Evolutionary conservation across 2,329 filamentous ascomycete species (phyloP).

Genomic region (Ophiosphaerella herpotricha): DNA sequence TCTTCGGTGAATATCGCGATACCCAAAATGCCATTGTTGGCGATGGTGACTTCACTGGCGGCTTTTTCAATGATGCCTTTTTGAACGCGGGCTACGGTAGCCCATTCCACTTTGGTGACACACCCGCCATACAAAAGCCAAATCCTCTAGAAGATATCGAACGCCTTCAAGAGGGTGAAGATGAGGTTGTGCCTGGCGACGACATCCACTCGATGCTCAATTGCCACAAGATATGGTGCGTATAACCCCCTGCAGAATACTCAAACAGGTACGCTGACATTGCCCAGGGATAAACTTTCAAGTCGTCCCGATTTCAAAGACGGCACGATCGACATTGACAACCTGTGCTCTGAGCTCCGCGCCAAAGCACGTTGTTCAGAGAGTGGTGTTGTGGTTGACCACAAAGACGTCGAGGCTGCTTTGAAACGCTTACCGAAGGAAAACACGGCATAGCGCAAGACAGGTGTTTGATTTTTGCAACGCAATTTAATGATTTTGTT

Average conservation of each 20-base stretch:
- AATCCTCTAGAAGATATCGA: conserved; percentile 81
- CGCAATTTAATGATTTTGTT: not conserved
- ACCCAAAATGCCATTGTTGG: conserved; percentile 79
- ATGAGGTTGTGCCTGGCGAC: conserved; percentile 63
- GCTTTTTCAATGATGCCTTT: conserved; percentile 76
- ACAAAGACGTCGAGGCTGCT: conserved; percentile 79
- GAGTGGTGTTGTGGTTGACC: conserved; percentile 83
- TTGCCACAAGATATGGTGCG: conserved; percentile 93
- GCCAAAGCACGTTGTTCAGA: conserved; percentile 96
- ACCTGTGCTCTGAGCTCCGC: conserved; percentile 87
- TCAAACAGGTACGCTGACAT: conserved; percentile 36
- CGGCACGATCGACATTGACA: conserved; percentile 92
- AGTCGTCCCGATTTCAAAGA: conserved; percentile 84
- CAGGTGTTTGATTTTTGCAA: not conserved
- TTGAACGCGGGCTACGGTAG: conserved; percentile 76
- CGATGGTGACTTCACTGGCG: conserved; percentile 70
- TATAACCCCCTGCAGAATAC: conserved; percentile 13
- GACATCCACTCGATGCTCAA: conserved; percentile 70
- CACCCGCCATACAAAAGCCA: conserved; percentile 52
- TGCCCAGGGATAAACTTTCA: conserved; percentile 82
- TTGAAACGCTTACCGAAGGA: conserved; percentile 52
- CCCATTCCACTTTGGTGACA: conserved; percentile 72
- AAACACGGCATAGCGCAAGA: conserved; percentile 6
- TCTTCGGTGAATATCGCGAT: conserved; percentile 92
- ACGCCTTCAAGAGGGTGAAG: conserved; percentile 72